phyloP scores from a whole-genome alignment of 2,329 filamentous ascomycete genomes.

The Aureobasidium vineae region DNA sequence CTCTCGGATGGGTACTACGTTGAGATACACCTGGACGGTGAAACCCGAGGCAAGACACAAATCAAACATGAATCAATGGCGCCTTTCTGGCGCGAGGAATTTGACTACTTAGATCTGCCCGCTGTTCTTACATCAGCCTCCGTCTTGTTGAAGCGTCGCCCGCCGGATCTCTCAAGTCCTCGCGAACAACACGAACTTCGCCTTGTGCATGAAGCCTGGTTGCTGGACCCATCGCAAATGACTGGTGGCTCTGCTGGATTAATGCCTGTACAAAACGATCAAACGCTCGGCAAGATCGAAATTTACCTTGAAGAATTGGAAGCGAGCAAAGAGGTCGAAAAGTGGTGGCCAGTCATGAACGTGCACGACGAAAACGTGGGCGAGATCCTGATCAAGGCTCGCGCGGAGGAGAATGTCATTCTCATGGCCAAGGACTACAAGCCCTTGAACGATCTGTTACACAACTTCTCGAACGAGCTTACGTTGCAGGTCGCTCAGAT shows the following conservation, averaged over 20 bases:
- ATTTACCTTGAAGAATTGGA: slow-evolving; percentile 77
- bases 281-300: slow-evolving; percentile 70
- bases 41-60: slow-evolving; percentile 72
- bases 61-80: slow-evolving; percentile 68
- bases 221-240: slow-evolving; percentile 35
- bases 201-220: slow-evolving; percentile 42
- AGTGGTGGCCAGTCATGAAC: slow-evolving; percentile 80
- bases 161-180: slow-evolving; percentile 36
- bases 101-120: slow-evolving; percentile 72
- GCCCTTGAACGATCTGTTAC: slow-evolving; percentile 75
- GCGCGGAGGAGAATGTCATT: slow-evolving; percentile 85
- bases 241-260: slow-evolving; percentile 43
- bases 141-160: slow-evolving; percentile 66
- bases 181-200: slow-evolving; percentile 42
- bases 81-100: slow-evolving; percentile 81
- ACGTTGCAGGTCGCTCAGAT: slow-evolving; percentile 81
- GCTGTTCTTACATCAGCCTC: slow-evolving; percentile 66
- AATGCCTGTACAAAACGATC: slow-evolving; percentile 49
- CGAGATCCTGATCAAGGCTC: slow-evolving; percentile 78
- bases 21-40: slow-evolving; percentile 75
- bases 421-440: slow-evolving; percentile 83
- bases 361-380: slow-evolving; percentile 73
- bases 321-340: slow-evolving; percentile 72
- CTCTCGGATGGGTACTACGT: slow-evolving; percentile 67
- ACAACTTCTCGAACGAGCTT: slow-evolving; percentile 78